Evolutionary conservation across 139 green algal genomes (phyloP).

Genomic region (Chlamydomonas urium): DNA sequence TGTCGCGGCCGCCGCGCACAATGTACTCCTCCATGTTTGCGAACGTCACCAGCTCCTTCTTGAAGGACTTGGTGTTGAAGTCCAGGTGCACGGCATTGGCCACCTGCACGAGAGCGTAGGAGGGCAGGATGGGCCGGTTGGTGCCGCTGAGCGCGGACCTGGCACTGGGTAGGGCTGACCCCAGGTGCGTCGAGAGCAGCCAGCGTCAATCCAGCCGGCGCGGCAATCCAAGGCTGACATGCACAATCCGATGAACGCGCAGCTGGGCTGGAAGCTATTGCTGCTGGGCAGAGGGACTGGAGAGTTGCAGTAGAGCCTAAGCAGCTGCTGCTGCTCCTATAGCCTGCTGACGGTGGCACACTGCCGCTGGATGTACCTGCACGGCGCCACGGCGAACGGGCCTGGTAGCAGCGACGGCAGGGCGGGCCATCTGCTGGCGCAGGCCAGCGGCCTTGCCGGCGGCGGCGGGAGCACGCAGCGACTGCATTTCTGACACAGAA

Average conservation of each 20-base stretch:
- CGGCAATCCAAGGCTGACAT: neutral
- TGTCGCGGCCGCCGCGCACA: conserved; percentile 87
- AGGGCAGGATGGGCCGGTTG: neutral
- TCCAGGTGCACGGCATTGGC: conserved; percentile 37
- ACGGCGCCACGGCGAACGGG: neutral
- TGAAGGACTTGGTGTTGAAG: conserved; percentile 54
- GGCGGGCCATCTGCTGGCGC: neutral
- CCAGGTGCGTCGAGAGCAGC: too few species aligned
- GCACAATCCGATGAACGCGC: neutral
- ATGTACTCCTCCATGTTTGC: conserved; percentile 86
- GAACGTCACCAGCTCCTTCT: conserved; percentile 72
- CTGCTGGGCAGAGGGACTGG: neutral
- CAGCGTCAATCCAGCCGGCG: neutral
- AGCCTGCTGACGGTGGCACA: too few species aligned
- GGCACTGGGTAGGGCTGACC: too few species aligned
- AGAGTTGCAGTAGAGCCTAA: neutral
- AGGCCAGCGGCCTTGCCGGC: neutral
- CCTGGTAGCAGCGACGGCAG: neutral
- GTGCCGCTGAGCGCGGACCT: too few species aligned
- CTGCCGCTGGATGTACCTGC: neutral
- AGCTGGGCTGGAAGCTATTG: neutral
- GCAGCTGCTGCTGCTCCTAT: too few species aligned
- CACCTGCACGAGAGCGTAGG: conserved; percentile 13
- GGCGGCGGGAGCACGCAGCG: neutral
- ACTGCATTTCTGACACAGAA: too few species aligned